Evolutionary conservation across 371 early-diverging fungal species (phyloP).

Genomic region (Dentiscutata heterogama): DNA sequence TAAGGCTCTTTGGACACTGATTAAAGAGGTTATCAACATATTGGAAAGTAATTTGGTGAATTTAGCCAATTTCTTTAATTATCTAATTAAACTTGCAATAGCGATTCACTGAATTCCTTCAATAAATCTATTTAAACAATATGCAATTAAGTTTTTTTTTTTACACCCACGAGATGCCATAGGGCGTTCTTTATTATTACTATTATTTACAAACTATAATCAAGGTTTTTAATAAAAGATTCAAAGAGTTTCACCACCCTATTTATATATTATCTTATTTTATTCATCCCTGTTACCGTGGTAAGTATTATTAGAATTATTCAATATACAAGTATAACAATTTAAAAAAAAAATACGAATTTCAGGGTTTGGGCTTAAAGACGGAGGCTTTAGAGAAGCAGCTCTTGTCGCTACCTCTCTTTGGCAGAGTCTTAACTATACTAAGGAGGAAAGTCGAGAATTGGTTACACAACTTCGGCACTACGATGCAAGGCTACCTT

Average conservation of each 20-base stretch:
- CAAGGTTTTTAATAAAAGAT: background rate
- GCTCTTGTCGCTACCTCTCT: background rate
- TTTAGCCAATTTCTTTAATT: background rate
- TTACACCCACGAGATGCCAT: too few species aligned
- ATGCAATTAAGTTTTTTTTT: too few species aligned
- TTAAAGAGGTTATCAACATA: background rate
- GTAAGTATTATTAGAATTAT: background rate
- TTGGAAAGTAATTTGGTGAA: background rate
- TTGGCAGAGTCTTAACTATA: background rate
- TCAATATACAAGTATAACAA: too few species aligned
- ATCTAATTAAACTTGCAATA: background rate
- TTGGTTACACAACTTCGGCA: background rate
- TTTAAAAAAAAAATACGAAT: background rate
- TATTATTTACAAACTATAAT: too few species aligned
- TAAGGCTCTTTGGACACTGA: background rate
- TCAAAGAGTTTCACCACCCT: background rate
- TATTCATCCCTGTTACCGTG: background rate
- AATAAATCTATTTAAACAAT: background rate
- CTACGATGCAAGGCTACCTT: background rate
- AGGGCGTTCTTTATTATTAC: too few species aligned
- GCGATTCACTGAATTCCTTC: background rate
- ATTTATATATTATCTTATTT: background rate
- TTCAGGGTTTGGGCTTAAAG: background rate
- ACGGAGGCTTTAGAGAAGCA: background rate
- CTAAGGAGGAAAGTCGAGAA: background rate